Evolutionary conservation across 768 basidiomycete genomes (phyloP).

Genomic region (Cubamyces lactineus): DNA sequence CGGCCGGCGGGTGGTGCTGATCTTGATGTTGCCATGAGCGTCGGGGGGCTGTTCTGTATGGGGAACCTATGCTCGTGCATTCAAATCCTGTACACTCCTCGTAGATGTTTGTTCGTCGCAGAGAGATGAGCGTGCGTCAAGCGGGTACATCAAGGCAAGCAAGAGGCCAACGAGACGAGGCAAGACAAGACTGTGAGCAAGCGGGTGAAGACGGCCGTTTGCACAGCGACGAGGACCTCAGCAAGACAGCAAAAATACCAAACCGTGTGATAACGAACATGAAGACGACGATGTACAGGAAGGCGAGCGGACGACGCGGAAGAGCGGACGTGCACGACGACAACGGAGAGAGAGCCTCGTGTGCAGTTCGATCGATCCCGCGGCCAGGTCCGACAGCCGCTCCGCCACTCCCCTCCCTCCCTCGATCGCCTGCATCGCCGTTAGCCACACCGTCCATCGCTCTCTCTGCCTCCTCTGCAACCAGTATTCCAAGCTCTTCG

Average conservation of each 20-base stretch:
- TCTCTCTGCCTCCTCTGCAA: too few relatives aligned
- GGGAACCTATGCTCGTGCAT: neutral
- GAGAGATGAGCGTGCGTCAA: neutral
- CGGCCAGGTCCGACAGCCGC: conserved; percentile 2
- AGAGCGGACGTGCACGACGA: neutral
- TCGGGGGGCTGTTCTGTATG: neutral
- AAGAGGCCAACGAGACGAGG: too few relatives aligned
- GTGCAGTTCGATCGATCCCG: conserved; percentile 1
- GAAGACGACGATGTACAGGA: neutral
- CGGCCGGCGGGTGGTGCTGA: conserved; percentile 15
- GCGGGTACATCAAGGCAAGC: too few relatives aligned
- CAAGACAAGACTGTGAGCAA: too few relatives aligned
- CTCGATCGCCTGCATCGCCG: neutral
- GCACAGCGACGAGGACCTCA: too few relatives aligned
- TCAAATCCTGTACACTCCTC: neutral
- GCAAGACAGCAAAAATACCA: too few relatives aligned
- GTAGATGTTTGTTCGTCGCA: neutral
- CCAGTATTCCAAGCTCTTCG: neutral
- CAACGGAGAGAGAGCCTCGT: neutral
- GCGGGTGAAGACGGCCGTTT: too few relatives aligned
- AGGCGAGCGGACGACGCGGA: too few relatives aligned
- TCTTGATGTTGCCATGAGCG: neutral
- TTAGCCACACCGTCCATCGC: neutral
- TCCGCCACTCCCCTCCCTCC: conserved; percentile 1
- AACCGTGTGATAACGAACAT: neutral